Base-by-base conservation (phyloP, 768 basidiomycete genomes). In the Tricholoma furcatifolium region DNA sequence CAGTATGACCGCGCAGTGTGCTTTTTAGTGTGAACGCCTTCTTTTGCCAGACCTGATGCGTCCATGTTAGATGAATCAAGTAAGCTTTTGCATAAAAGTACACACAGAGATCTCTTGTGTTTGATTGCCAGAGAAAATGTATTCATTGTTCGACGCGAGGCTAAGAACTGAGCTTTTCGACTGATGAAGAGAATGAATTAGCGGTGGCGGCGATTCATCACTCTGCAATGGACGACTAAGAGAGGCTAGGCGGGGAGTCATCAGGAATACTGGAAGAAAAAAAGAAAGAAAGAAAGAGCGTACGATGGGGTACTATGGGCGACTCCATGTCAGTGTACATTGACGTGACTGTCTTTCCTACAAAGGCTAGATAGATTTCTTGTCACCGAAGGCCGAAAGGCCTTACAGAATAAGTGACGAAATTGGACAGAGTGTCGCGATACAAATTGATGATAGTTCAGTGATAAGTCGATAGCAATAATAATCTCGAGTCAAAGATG, bases 61-160 rank as follows among this genome's bases (percentile, higher is more conserved):
- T 15, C 10, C 43, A 9, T 10, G 10, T 14, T 20, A 38, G 31
- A 18, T 12, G 40, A 40, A 56, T 6, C 7, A 42, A 32, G 6
- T 30, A 10, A 20, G 21, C 39, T 2, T 27, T 40, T 14, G 5
- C 14, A 30, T 32, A 14, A 4, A 6, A 7, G 4, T 11, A 53
- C 81, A 59, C 58, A 92, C 93, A 46, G 81, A 81, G 51, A 95
- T 92, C 61, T 88, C 83, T 52, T 82, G 73, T 43, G 79, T 81
- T 64, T 94, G 92, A 59, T 84, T 88, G 1, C 93, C 93, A 50
- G 85, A 87, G 64, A 89, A 96, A 41, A 96, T 89, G 62, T 89
- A 79, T 11, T 73, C 65, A 6, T 79, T 77, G 63, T 87, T 86
- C 2, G 91, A 85, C 23, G 86, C 88, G 12, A 93, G 71, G 63